Percentiles rank a stretch among this genome's conserved stretches.
These are phyloP conservation scores for Populus hybrid DNA, from an alignment of 441 rosid genomes.

Conservation along the genomic window DNA sequence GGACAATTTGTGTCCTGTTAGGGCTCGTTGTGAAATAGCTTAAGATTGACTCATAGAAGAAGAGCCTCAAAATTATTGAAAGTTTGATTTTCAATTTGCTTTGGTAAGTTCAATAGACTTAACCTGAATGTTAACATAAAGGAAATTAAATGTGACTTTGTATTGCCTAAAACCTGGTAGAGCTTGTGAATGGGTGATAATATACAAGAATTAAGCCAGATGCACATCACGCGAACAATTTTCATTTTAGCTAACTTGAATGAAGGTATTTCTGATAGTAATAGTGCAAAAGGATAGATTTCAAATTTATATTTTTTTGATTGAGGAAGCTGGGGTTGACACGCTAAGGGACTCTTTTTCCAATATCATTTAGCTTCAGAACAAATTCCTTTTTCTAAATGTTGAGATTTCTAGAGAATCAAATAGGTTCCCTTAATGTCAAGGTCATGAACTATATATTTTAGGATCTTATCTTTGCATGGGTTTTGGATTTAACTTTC, in stretches of 20 bases:
- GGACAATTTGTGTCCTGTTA: not conserved
- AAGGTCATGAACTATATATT: not conserved
- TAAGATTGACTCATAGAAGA: not conserved
- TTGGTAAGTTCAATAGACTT: not conserved
- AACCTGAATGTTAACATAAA: not conserved
- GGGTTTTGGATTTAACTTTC: not conserved
- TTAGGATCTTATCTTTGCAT: not conserved
- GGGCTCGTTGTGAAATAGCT: conserved; percentile 1
- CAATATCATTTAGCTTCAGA: not conserved
- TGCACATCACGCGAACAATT: not conserved
- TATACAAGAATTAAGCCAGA: not conserved
- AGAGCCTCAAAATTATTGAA: not conserved
- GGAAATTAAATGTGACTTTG: not conserved
- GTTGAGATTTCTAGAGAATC: conserved; percentile 3
- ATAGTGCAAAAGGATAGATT: not conserved
- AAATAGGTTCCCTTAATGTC: not conserved
- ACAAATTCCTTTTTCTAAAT: not conserved
- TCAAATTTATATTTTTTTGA: not conserved
- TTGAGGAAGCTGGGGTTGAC: not conserved
- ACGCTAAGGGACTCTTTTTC: not conserved
- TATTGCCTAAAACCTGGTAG: not conserved
- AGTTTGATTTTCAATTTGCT: not conserved
- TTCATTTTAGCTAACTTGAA: not conserved
- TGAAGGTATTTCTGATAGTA: not conserved
- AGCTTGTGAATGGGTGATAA: not conserved